Conservation (phyloP, 345 rosid species). For the Dovyalis caffra region DNA sequence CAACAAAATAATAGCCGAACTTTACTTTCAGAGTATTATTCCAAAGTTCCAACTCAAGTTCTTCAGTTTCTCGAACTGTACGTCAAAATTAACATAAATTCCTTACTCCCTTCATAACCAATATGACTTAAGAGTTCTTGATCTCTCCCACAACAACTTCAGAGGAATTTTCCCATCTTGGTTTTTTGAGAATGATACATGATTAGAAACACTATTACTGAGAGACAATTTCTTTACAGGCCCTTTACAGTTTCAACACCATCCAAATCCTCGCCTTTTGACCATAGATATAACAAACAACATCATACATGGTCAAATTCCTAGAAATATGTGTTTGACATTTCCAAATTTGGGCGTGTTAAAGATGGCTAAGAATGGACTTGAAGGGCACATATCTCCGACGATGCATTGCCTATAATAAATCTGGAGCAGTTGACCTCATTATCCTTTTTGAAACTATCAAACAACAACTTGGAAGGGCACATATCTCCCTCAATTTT, state of each 20-base stretch:
- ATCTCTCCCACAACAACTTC: not conserved
- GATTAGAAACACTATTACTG: not conserved
- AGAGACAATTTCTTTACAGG: not conserved
- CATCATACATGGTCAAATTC: constrained; percentile 5
- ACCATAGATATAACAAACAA: constrained; percentile 10
- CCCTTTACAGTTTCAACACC: not conserved
- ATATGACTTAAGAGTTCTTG: not conserved
- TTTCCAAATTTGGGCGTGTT: not conserved
- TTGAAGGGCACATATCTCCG: constrained; percentile 18
- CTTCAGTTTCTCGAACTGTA: not conserved
- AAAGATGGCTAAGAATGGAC: constrained; percentile 6
- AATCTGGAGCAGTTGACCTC: constrained; percentile 1
- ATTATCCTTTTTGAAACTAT: not conserved
- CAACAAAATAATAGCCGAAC: no score
- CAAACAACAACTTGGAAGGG: no score
- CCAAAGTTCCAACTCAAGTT: not conserved
- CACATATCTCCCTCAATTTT: no score
- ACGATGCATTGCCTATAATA: rapidly evolving
- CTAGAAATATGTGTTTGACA: not conserved
- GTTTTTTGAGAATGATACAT: constrained; percentile 29
- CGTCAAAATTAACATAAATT: not conserved
- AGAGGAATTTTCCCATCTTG: constrained; percentile 17
- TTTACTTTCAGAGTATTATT: not conserved
- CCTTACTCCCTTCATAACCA: not conserved
- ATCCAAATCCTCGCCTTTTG: not conserved